These are phyloP conservation scores for Phytophthora agathidicida DNA, from an alignment of 352 stramenopile genomes.

Conservation along the genomic window DNA sequence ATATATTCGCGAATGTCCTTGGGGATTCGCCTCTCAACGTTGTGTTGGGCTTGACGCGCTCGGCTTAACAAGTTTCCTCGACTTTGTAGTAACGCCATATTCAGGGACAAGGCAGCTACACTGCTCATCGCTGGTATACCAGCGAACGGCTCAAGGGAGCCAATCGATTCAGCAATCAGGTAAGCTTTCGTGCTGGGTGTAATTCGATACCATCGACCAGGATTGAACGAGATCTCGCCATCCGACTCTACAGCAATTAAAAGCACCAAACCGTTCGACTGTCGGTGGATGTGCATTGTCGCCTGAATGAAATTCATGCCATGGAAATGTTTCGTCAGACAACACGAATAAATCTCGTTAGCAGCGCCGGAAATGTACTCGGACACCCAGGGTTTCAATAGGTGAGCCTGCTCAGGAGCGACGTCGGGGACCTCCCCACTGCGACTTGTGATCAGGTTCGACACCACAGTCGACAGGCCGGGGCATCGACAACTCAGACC, in stretches of 20 bases:
- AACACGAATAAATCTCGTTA: slow-evolving; percentile 86
- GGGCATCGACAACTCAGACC: slow-evolving; percentile 84
- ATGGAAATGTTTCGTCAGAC: slow-evolving; percentile 57
- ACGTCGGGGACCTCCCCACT: slow-evolving; percentile 47
- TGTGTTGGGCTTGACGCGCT: slow-evolving; percentile 73
- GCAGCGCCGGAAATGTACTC: slow-evolving; percentile 81
- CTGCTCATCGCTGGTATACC: slow-evolving; percentile 28
- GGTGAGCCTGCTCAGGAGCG: slow-evolving; percentile 13
- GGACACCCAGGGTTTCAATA: slow-evolving; percentile 57
- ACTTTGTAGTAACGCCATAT: slow-evolving; percentile 40
- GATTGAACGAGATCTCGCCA: slow-evolving; percentile 77
- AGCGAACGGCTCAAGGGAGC: slow-evolving; percentile 53
- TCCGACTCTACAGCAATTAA: slow-evolving; percentile 77
- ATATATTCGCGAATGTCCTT: slow-evolving; percentile 68
- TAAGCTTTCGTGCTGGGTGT: slow-evolving; percentile 64
- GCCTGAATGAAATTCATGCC: slow-evolving; percentile 81
- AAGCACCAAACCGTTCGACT: slow-evolving; percentile 77
- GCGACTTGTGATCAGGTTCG: slow-evolving; percentile 84
- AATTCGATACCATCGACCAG: slow-evolving; percentile 65
- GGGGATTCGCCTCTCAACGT: slow-evolving; percentile 71
- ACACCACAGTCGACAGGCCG: slow-evolving; percentile 82
- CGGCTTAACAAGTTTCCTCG: slow-evolving; percentile 51
- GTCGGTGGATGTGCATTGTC: slow-evolving; percentile 66
- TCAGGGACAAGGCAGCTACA: slow-evolving; percentile 34
- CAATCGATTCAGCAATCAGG: slow-evolving; percentile 78